These are phyloP conservation scores for Vanderwaltozyma verrucispora DNA, from an alignment of 805 yeast genomes.

Conservation along the genomic window DNA sequence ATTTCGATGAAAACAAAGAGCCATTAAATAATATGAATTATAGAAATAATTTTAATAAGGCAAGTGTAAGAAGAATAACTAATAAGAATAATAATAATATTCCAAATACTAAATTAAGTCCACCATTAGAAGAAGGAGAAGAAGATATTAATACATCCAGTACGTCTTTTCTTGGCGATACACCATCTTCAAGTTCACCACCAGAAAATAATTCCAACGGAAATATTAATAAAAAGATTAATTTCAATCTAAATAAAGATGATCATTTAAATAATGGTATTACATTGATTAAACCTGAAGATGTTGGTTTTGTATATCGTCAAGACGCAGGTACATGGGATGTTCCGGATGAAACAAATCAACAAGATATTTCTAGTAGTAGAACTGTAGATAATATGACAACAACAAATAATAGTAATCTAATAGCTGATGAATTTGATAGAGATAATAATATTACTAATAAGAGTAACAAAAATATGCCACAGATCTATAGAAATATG, in stretches of 20 bases:
- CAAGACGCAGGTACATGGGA: conserved; percentile 21
- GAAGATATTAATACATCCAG: too few species aligned
- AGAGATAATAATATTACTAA: not conserved
- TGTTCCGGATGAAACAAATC: conserved; percentile 5
- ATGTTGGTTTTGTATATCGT: conserved; percentile 18
- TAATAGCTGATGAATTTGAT: not conserved
- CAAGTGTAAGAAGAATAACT: not conserved
- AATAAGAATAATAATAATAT: not conserved
- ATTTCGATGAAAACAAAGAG: too few species aligned
- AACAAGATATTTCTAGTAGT: conserved; percentile 15
- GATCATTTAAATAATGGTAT: conserved; percentile 2
- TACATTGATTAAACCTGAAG: conserved; percentile 19
- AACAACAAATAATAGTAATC: conserved; percentile 4
- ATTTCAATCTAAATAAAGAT: not conserved
- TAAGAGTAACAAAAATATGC: too few species aligned
- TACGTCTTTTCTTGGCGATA: not conserved
- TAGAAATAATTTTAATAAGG: not conserved
- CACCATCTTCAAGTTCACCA: not conserved
- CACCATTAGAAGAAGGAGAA: not conserved
- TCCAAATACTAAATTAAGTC: not conserved
- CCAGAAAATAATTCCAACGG: not conserved
- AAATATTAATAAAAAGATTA: not conserved
- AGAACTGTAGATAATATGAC: conserved; percentile 12
- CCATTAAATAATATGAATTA: too few species aligned
- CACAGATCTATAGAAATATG: too few species aligned